Base-by-base conservation (phyloP, 2,329 filamentous ascomycete genomes). In the Fusarium torreyae region DNA sequence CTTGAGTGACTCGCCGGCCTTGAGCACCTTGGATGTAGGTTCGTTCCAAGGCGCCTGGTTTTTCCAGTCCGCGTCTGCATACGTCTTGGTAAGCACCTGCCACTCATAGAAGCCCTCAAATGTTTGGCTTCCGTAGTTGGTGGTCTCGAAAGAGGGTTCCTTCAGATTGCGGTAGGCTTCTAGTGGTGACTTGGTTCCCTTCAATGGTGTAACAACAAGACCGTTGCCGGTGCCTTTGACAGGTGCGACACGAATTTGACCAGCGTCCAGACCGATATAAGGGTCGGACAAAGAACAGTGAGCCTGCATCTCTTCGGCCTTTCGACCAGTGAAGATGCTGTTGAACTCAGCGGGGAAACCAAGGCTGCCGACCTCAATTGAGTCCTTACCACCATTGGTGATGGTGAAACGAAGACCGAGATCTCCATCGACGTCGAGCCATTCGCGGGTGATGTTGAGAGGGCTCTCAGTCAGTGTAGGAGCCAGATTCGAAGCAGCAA, bases 101-200 rank as follows among this genome's bases (percentile, higher is more conserved):
- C 87, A 90, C 67, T 88, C 86, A 61, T 89, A 90, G 63, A 87
- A 83, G 1, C 87, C 87, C 69, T 90, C 87, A 61, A 87, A 90
- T 0, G 83, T 86, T 67, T 89, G 87, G 45, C 82, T 85, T 7
- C 78, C 80, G 70, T 89, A 88, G 11, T 66, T 71, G 0, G 81
- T 81, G 11, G 73, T 77, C 1, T 79, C 77, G 26, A 80, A 79
- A 3, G 69, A 76, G 1, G 79, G 75, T 72, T 89, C 87, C 1
- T 66, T 42, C 0, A 90, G 78, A 57, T 86, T 85, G 8, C 85
- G 78, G 76, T 87, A 89, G 3, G 85, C 87, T 70, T 89, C 87
- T 17, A 89, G 77, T 0, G 81, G 81, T 1, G 85, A 82, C 6
- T 77, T 69, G 0, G 75, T 80, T n/a, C 77, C 76, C 5, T 74